Evolutionary conservation across 108 stramenopile genomes (phyloP), one percentile per base, ranked within the genome.

Genomic region (Schizochytrium sp.): DNA sequence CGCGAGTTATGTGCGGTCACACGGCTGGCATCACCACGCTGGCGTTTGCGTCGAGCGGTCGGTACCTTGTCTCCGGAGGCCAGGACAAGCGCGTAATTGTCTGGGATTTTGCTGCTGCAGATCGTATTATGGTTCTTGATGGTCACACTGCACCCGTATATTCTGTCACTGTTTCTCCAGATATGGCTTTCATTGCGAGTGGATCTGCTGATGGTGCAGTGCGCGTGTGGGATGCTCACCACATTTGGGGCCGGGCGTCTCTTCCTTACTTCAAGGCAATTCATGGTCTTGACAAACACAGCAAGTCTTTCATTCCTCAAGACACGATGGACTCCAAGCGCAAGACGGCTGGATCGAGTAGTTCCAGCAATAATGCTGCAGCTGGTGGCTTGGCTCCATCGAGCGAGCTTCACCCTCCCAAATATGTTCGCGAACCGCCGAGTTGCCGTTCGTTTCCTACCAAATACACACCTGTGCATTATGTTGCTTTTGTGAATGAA

Each of bases 1-100:
- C 98, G 2, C 94, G 98, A 45, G 88, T 98, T 58, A 89, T 97
- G 72, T 93, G 94, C 59, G 98, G 98, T 2, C 91, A 91, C 72
- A 55, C 53, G 12, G 47, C 76, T 38, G 76, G 76, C 13, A 40
- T 83, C 15, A 83, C 49, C 3, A 55, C 50, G 8, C 47, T 83
- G 10, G 76, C 76, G 50, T 83, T 49, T 49, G 76, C n/a, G 10
- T 17, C 76, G 47, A 55, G 50, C 2, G 76, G 76, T 0, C 5
- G 76, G 13, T 83, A 83, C 76, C n/a, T 83, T 47, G 76, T 83
- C 10, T 83, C 76, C n/a, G 76, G 76, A 5, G 76, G 76, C 15
- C 76, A 83, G 8, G 76, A 83, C 28, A 10, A 83, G 50, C 76
- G 47, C 53, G 76, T 55, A 13, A 83, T 83, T 53, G 76, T 83